phyloP scores from a whole-genome alignment of 768 basidiomycete species.

The Rhizopogon rudus region DNA sequence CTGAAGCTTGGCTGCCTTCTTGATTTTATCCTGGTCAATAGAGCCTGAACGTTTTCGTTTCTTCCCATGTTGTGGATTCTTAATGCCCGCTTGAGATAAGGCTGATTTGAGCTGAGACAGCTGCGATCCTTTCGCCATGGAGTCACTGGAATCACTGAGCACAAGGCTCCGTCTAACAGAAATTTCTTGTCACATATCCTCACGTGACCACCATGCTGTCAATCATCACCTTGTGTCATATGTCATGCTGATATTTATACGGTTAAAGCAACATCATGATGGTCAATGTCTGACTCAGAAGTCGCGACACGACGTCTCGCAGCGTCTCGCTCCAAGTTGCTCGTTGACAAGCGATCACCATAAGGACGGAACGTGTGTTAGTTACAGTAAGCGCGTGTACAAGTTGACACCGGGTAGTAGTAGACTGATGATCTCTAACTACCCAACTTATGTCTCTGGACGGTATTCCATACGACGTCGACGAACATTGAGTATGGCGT shows the following conservation, averaged over 20 bases:
- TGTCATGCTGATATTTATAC: too few species aligned
- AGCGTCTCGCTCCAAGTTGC: too few species aligned
- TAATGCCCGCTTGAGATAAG: slow-evolving; percentile 75
- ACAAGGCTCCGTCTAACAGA: too few species aligned
- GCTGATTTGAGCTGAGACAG: slow-evolving; percentile 87
- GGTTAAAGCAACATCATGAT: too few species aligned
- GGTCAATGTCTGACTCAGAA: too few species aligned
- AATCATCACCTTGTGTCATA: too few species aligned
- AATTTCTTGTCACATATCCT: too few species aligned
- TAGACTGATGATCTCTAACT: not conserved
- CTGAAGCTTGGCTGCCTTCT: slow-evolving; percentile 71
- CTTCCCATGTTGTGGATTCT: slow-evolving; percentile 50
- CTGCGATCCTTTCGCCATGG: slow-evolving; percentile 83
- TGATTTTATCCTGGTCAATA: slow-evolving; percentile 77
- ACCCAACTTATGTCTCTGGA: too few species aligned
- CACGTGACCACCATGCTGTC: too few species aligned
- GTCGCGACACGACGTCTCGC: too few species aligned
- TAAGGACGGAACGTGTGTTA: not conserved
- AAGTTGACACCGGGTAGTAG: not conserved
- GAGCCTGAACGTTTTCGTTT: slow-evolving; percentile 61
- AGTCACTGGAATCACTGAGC: not conserved
- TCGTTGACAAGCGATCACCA: too few species aligned
- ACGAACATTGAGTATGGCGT: not conserved
- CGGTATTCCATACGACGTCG: not conserved
- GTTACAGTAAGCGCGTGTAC: not conserved